Percentiles rank a stretch among this genome's conserved stretches.
These are phyloP conservation scores for Fallopia convolvulus DNA, from an alignment of 148 eudicot species.

Conservation along the genomic window DNA sequence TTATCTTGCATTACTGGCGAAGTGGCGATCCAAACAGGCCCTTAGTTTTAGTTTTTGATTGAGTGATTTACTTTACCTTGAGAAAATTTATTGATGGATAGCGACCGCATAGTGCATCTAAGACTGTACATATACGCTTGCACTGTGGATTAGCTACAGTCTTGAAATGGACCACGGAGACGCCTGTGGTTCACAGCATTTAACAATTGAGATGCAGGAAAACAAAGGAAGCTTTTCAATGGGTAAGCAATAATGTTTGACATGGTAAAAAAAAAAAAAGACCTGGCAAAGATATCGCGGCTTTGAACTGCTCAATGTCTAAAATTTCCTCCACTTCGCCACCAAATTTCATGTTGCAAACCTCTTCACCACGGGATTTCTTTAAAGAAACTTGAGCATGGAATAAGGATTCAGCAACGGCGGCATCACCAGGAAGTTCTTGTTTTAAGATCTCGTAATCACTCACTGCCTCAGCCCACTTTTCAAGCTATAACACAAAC, in stretches of 20 bases:
- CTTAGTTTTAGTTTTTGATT: background rate
- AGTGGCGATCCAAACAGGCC: no score
- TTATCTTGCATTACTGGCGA: no score
- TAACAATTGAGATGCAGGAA: background rate
- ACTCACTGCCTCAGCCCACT: slow-evolving; percentile 76
- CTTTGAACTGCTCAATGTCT: slow-evolving; percentile 62
- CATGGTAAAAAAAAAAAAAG: background rate
- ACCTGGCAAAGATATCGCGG: slow-evolving; percentile 68
- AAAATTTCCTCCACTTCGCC: slow-evolving; percentile 61
- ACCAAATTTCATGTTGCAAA: slow-evolving; percentile 50
- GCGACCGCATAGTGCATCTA: slow-evolving; percentile 49
- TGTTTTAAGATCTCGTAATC: slow-evolving; percentile 74
- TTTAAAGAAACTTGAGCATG: slow-evolving; percentile 78
- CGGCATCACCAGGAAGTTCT: slow-evolving; percentile 60
- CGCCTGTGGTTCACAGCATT: slow-evolving; percentile 36
- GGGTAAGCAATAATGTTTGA: background rate
- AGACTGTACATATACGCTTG: slow-evolving; percentile 45
- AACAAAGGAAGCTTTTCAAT: background rate
- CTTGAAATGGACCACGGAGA: slow-evolving; percentile 62
- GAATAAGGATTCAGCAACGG: slow-evolving; percentile 75
- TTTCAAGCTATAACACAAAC: slow-evolving; percentile 54
- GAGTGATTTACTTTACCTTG: slow-evolving; percentile 31
- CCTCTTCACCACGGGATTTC: slow-evolving; percentile 77
- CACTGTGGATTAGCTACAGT: slow-evolving; percentile 37
- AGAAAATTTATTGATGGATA: slow-evolving; percentile 73